Conservation (phyloP, 352 stramenopile genomes). For the Globisporangium abappressorium region DNA sequence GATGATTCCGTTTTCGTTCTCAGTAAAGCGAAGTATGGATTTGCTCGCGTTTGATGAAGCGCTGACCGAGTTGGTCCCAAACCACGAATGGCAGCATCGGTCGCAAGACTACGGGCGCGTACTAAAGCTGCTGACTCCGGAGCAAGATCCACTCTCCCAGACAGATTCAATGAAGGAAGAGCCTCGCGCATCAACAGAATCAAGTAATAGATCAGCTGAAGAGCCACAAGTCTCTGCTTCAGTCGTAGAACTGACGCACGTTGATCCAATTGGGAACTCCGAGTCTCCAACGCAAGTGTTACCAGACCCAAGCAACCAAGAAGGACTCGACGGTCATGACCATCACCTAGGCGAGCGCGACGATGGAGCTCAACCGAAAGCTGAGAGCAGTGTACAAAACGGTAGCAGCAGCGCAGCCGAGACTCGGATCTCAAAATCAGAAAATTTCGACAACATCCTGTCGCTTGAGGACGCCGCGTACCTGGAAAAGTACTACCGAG, state of each 20-base stretch:
- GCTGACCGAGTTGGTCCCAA: constrained; percentile 28
- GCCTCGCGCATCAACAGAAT: not conserved
- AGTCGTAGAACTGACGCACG: not conserved
- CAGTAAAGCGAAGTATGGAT: constrained; percentile 30
- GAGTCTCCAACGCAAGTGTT: not conserved
- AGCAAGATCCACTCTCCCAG: not conserved
- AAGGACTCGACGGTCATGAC: not conserved
- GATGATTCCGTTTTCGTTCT: constrained; percentile 37
- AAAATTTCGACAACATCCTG: not conserved
- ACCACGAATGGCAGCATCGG: constrained; percentile 42
- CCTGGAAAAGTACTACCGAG: constrained; percentile 23
- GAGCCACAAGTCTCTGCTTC: no score
- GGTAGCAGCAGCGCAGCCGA: no score
- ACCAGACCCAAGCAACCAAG: not conserved
- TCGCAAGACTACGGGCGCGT: not conserved
- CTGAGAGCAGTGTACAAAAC: no score
- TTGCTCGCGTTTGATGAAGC: constrained; percentile 45
- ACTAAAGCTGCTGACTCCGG: constrained; percentile 21
- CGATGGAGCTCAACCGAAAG: no score
- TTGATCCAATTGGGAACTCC: no score
- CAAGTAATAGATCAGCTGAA: not conserved
- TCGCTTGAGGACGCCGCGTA: constrained; percentile 10
- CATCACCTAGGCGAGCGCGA: not conserved
- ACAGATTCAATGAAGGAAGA: not conserved
- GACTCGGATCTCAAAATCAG: not conserved